Conservation (phyloP, 805 yeast species). For the Saccharomyces kudriavzevii region DNA sequence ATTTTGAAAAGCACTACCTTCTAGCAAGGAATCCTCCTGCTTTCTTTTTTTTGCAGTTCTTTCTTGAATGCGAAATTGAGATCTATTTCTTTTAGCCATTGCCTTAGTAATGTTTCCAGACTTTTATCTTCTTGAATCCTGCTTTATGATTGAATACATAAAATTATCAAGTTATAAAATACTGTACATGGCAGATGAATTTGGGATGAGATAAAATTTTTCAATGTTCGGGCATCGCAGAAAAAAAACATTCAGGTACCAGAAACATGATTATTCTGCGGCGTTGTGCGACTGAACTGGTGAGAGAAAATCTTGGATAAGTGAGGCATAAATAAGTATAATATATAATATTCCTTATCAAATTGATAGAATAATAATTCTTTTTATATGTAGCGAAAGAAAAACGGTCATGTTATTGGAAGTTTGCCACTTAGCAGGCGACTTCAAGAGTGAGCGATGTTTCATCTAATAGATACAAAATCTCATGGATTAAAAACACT, state of each 20-base stretch:
- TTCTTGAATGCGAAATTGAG: constrained; percentile 20
- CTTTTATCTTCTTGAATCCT: not conserved
- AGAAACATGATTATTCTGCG: not conserved
- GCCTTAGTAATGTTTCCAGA: not conserved
- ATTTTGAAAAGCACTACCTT: constrained; percentile 17
- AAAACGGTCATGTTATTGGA: not conserved
- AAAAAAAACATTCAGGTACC: not conserved
- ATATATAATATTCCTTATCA: not conserved
- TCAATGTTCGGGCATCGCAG: not conserved
- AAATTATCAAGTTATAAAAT: not conserved
- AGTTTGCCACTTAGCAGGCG: not conserved
- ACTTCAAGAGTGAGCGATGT: not conserved
- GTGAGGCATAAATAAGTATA: no score
- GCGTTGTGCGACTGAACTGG: not conserved
- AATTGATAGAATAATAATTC: not conserved
- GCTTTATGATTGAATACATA: not conserved
- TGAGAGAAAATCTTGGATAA: not conserved
- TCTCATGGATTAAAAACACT: not conserved
- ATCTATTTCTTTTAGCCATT: constrained; percentile 26
- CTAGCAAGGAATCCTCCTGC: constrained; percentile 26
- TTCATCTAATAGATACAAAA: not conserved
- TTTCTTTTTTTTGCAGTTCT: constrained; percentile 27
- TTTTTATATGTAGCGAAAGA: not conserved
- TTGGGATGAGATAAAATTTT: not conserved
- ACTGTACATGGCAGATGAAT: not conserved